Base-by-base conservation (phyloP, 225 moss, liverwort and hornwort genomes). In the Marchantia polymorpha region DNA sequence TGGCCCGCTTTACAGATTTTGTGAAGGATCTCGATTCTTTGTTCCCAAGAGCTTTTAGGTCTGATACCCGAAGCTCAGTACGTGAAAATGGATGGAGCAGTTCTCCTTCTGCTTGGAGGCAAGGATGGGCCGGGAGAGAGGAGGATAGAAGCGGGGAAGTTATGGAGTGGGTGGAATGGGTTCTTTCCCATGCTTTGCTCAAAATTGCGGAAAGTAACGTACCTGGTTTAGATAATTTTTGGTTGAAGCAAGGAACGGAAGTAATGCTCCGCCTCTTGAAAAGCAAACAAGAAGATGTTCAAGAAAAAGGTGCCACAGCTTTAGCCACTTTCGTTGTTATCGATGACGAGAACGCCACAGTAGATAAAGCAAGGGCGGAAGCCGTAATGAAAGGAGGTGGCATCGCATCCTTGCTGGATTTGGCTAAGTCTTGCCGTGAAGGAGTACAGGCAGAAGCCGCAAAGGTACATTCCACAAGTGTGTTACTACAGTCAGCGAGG, bases 401-500 rank as follows among this genome's bases (percentile, higher is more conserved):
- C 77, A 93, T 95, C 80, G 92, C 92, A 67, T 88, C 88, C 77
- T 90, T 95, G 29, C 83, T 95, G 74, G 83, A 86, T 82, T 90
- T 95, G 29, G 93, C 95, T 53, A 95, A 93, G 85, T 93, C 95
- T 77, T 86, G 90, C 77, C 85, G 93, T 16, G 95, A 95, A 87
- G 92, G 92, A 60, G 89, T 95, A 72, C 95, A 95, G 81, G 91
- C 93, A 52, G 95, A 95, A 86, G 93, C 95, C 83, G 95, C 95
- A 49, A 95, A 95, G 93, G 95, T 95, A 83, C 56, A 30, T 59
- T 75, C 3, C 52, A 3, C 46, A 10, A 25, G 53, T 22, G 55
- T 59, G 12, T 12, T 55, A n/a, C 53, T 23, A 54, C 53, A 47
- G 7, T 59, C 29, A 0, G 50, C 19, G 50, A 30, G 39, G 47